Evolutionary conservation across 2,329 filamentous ascomycete genomes (phyloP), one percentile per base, ranked within the genome.

Genomic region (Cucurbitaria berberidis): DNA sequence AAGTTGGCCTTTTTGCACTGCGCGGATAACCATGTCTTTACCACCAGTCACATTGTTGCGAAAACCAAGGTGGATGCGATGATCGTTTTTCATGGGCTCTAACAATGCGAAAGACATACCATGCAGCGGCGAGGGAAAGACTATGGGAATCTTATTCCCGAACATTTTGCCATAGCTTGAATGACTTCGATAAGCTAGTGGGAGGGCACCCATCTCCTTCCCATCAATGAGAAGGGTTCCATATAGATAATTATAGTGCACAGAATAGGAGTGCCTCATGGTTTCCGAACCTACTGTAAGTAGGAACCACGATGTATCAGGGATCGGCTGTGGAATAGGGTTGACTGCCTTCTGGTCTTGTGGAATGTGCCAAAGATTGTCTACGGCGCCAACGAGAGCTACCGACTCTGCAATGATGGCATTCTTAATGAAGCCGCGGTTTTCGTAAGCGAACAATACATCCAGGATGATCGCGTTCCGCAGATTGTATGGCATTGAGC

Each of bases 51-150:
- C 30, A 16, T 34, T 62, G 1, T 72, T 52, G 0, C 79, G 74
- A 15, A 80, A 76, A 0, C 86, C 85, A 35, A 89, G 62, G 62
- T 89, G 84, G 1, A 89, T 71, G 1, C 76, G 60, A 58, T 82
- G 76, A 0, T 66, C 74, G 1, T 75, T 53, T 15, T 76, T 62
- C 52, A 62, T 69, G 32, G 53, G 74, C 74, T 5, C 82, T 65
- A 29, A 54, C 18, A 49, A 13, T 10, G 38, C 19, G 19, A 74
- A 82, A 0, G 77, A 77, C 81, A 89, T 86, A 0, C 82, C 84
- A 0, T 63, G 67, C 0, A 84, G 53, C 0, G 57, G 50, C 0
- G 86, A 88, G 0, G 85, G 81, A 18, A 70, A 82, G 0, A 81
- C 82, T 0, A 80, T 76, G 0, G 87, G 76, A 22, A 76, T 75